A percentile compares a stretch with the other conserved stretches of the same genome.
These are phyloP conservation scores for Gardenia jasminoides DNA, from an alignment of 257 asterid species.

Conservation along the genomic window DNA sequence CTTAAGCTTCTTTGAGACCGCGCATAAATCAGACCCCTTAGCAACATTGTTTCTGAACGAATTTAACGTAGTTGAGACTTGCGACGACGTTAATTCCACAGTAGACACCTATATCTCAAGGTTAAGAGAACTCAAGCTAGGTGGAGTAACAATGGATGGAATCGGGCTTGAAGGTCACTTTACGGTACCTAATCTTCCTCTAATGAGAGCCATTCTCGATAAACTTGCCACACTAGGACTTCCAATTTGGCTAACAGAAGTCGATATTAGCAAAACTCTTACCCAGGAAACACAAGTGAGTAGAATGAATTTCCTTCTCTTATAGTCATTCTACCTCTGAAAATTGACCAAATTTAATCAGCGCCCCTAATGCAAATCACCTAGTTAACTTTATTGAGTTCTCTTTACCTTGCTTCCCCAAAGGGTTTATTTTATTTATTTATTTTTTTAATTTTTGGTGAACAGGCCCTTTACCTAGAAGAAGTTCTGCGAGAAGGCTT, in stretches of 20 bases:
- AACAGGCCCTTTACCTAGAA: constrained; percentile 51
- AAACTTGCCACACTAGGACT: constrained; percentile 44
- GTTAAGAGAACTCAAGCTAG: constrained; percentile 30
- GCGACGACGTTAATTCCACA: constrained; percentile 32
- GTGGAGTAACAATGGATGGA: constrained; percentile 47
- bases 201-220: constrained; percentile 53
- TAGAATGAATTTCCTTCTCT: background rate
- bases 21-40: constrained; percentile 46
- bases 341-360: background rate
- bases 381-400: too few relatives aligned
- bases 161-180: constrained; percentile 65
- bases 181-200: constrained; percentile 40
- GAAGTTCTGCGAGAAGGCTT: constrained; percentile 51
- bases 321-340: background rate
- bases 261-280: constrained; percentile 35
- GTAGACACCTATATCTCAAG: constrained; percentile 46
- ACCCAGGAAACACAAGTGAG: constrained; percentile 50
- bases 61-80: constrained; percentile 50
- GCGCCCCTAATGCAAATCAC: background rate
- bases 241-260: constrained; percentile 71
- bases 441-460: background rate
- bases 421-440: too few relatives aligned
- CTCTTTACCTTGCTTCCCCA: too few relatives aligned
- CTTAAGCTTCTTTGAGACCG: constrained; percentile 34
- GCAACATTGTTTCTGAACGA: constrained; percentile 60